These are phyloP conservation scores for Chamaecrista fasciculata DNA, from an alignment of 306 rosid species.

Conservation along the genomic window DNA sequence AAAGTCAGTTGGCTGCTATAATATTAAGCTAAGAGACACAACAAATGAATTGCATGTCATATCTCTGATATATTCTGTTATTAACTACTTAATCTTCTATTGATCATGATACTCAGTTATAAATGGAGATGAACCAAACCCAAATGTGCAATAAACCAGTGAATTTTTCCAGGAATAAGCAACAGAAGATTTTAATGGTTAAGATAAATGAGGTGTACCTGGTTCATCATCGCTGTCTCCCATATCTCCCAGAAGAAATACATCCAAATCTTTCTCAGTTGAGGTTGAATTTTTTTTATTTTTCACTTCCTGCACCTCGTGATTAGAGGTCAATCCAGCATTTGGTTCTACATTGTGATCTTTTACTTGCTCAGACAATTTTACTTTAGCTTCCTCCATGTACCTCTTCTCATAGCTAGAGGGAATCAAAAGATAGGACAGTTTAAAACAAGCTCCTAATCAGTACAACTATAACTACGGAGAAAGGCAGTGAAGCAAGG, in stretches of 20 bases:
- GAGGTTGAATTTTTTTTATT: constrained; percentile 36
- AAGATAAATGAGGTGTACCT: constrained; percentile 37
- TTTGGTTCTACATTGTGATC: constrained; percentile 34
- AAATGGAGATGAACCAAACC: constrained; percentile 13
- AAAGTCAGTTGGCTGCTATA: background rate
- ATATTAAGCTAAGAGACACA: constrained; percentile 11
- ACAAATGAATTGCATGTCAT: constrained; percentile 14
- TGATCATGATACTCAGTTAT: background rate
- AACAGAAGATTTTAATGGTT: constrained; percentile 11
- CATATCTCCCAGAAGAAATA: constrained; percentile 57
- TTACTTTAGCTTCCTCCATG: constrained; percentile 44
- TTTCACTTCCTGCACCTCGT: constrained; percentile 38
- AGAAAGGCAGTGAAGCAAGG: background rate
- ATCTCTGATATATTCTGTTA: background rate
- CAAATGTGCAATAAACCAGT: background rate
- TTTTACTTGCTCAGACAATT: constrained; percentile 37
- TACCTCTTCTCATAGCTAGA: constrained; percentile 58
- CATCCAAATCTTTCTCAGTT: constrained; percentile 66
- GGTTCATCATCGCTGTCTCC: constrained; percentile 55
- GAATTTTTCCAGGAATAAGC: constrained; percentile 9
- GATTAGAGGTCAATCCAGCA: constrained; percentile 40
- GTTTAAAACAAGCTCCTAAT: constrained; percentile 12
- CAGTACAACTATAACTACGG: constrained; percentile 12
- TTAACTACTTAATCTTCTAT: constrained; percentile 11
- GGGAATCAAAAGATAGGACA: constrained; percentile 29